These are phyloP conservation scores for Saposhnikovia divaricata DNA, from an alignment of 129 eudicot genomes.

Conservation along the genomic window DNA sequence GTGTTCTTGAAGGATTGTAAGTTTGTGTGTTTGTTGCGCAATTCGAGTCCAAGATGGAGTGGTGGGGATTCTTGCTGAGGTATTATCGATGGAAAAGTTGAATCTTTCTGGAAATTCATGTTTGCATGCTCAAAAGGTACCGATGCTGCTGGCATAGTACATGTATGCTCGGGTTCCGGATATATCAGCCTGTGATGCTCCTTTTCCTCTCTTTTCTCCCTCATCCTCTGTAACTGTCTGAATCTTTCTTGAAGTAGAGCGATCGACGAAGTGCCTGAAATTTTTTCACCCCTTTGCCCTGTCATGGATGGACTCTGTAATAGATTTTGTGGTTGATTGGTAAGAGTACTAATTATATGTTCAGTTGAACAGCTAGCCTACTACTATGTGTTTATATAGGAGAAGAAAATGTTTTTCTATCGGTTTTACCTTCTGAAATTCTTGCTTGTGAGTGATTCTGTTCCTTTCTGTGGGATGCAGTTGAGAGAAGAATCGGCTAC, in stretches of 20 bases:
- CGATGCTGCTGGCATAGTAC: constrained; percentile 11
- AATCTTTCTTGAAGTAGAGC: constrained; percentile 57
- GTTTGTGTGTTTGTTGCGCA: background rate
- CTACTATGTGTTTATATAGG: constrained; percentile 21
- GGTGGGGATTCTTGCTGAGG: background rate
- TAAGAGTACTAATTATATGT: background rate
- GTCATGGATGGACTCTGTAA: constrained; percentile 30
- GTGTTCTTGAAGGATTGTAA: constrained; percentile 11
- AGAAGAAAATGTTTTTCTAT: constrained; percentile 5
- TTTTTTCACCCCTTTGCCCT: constrained; percentile 17
- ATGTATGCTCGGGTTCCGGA: constrained; percentile 14
- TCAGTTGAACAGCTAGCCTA: background rate
- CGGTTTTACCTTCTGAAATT: constrained; percentile 9
- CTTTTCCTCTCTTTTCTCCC: constrained; percentile 39
- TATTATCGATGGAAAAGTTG: background rate
- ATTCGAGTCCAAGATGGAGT: background rate
- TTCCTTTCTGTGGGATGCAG: constrained; percentile 1
- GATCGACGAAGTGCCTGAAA: constrained; percentile 29
- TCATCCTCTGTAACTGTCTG: constrained; percentile 44
- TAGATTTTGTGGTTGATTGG: background rate
- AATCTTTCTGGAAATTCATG: background rate
- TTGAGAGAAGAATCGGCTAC: constrained; percentile 15
- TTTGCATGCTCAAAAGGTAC: background rate
- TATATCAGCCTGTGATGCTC: constrained; percentile 25
- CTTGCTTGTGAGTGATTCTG: constrained; percentile 6